Base-by-base conservation (phyloP, 148 eudicot genomes). In the Rhododendron griersonianum region DNA sequence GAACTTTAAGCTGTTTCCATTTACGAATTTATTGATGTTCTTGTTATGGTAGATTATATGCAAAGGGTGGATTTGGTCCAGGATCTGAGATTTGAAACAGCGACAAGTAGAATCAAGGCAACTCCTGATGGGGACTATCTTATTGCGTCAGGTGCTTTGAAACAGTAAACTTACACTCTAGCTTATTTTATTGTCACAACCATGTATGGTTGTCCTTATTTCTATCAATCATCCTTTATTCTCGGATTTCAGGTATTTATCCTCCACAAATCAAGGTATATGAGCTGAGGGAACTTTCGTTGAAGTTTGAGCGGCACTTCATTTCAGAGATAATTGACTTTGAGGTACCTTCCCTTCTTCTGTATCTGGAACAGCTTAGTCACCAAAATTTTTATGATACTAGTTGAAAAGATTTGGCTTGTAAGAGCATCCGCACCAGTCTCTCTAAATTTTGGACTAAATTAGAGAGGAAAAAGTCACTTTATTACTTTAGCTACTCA, bases 191-290 rank as follows among this genome's bases (percentile, higher is more conserved):
- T 25, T 77, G 47, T 81, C 61, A 83, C 16, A 77, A 25, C 13
- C 33, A 23, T 41, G n/a, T 7, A 18, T 10, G 18, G 7, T 0
- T 3, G 55, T 61, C 37, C 16, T 15, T 19, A 51, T 59, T n/a
- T 83, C 41, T 83, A 69, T 84, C 80, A 73, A 41, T 81, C 19
- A 83, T 11, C 6, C 76, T 86, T 41, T 48, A 25, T 25, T 87
- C 39, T 74, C 82, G 80, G 48, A 45, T 85, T 80, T n/a, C 81
- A 96, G 98, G 99, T 84, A 97, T 94, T 82, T 94, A 96, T 79
- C 99, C 99, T 69, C 99, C 99, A 37, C 98, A 95, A 88, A 90
- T 97, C 67, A 97, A 97, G 92, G 99, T 96, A 48, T 95, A 94
- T 65, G 98, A 97, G 91, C 86, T 97, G 82, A 91, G 96, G 89